phyloP scores from a whole-genome alignment of 495 filamentous ascomycete genomes.

The Daldinia grandis region DNA sequence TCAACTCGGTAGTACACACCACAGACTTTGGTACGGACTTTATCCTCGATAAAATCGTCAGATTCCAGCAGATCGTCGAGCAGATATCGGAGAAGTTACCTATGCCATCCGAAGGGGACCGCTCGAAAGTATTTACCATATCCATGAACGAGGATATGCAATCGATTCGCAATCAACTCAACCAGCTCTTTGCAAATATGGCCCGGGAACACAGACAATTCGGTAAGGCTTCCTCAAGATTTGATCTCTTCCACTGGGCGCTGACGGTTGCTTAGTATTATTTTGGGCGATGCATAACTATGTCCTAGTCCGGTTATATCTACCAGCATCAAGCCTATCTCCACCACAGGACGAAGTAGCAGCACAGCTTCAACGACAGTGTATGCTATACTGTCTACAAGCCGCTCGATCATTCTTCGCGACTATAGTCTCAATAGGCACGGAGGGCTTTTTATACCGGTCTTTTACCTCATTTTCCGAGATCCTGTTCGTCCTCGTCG shows the following conservation, averaged over 20 bases:
- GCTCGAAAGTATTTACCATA: slow-evolving; percentile 15
- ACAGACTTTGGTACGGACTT: slow-evolving; percentile 43
- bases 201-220: slow-evolving; percentile 39
- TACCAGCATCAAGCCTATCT: slow-evolving; percentile 41
- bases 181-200: slow-evolving; percentile 35
- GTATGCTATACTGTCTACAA: slow-evolving; percentile 42
- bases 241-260: background rate
- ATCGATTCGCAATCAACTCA: slow-evolving; percentile 38
- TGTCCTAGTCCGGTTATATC: slow-evolving; percentile 44
- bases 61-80: slow-evolving; percentile 44
- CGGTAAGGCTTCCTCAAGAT: slow-evolving; percentile 14
- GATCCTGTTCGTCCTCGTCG: slow-evolving; percentile 40
- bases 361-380: slow-evolving; percentile 36
- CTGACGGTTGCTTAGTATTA: slow-evolving; percentile 32
- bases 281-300: slow-evolving; percentile 44
- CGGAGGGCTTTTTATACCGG: slow-evolving; percentile 37
- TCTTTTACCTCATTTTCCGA: slow-evolving; percentile 36
- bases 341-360: slow-evolving; percentile 26
- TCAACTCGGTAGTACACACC: slow-evolving; percentile 35
- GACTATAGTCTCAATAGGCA: slow-evolving; percentile 22
- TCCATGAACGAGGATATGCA: slow-evolving; percentile 36
- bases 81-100: slow-evolving; percentile 37
- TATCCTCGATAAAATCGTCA: slow-evolving; percentile 42
- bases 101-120: background rate
- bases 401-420: slow-evolving; percentile 38